Evolutionary conservation across 1,139 yeast species (phyloP).

Genomic region (Tardiomyces digboiensis): DNA sequence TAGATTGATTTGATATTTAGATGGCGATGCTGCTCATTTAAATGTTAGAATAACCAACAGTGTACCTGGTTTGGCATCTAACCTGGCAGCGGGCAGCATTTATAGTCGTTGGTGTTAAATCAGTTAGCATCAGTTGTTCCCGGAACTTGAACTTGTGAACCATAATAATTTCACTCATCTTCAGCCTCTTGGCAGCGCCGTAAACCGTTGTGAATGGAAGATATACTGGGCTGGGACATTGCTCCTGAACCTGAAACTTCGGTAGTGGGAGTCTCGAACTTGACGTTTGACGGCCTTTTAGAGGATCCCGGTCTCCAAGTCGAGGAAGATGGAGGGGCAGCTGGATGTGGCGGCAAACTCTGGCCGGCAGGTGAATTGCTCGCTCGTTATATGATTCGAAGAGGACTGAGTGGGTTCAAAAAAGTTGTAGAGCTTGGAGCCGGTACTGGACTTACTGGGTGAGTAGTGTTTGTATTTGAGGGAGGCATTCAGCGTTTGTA

Average conservation of each 20-base stretch:
- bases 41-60: no score
- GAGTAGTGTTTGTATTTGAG: no score
- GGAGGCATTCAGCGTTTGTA: no score
- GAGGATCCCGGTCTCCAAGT: conserved; percentile 31
- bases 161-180: no score
- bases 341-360: conserved; percentile 51
- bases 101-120: no score
- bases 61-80: no score
- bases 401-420: conserved; percentile 17
- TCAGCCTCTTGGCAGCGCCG: no score
- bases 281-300: conserved; percentile 35
- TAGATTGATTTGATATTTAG: no score
- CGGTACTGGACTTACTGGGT: conserved; percentile 48
- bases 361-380: conserved; percentile 51
- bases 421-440: conserved; percentile 42
- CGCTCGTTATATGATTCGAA: conserved; percentile 33
- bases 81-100: no score
- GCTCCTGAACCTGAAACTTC: conserved; percentile 27
- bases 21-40: no score
- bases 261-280: conserved; percentile 32
- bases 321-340: conserved; percentile 45
- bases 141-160: no score
- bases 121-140: no score
- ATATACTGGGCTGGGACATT: conserved; percentile 13
- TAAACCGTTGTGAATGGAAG: neutral